Percentiles rank a stretch among this genome's conserved stretches.
These are phyloP conservation scores for Calycina marina DNA, from an alignment of 2,329 filamentous ascomycete species.

Conservation along the genomic window DNA sequence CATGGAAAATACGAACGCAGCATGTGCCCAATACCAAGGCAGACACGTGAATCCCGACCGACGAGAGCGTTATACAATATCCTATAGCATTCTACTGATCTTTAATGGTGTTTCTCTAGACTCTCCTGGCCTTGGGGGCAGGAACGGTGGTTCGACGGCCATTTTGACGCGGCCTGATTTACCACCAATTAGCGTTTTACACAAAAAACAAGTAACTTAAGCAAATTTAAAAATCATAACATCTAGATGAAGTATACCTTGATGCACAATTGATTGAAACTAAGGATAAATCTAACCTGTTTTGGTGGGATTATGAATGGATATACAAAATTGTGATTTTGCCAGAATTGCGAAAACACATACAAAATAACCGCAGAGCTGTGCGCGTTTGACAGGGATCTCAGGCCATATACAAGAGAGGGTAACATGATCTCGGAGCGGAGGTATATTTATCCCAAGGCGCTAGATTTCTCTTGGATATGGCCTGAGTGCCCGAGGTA, in stretches of 20 bases:
- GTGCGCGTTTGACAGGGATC: slow-evolving; percentile 3
- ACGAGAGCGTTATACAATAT: slow-evolving; percentile 2
- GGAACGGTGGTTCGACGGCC: slow-evolving; percentile 2
- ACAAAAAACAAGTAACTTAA: slow-evolving; percentile 2
- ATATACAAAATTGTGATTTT: slow-evolving; percentile 2
- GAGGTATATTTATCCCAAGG: slow-evolving; percentile 1
- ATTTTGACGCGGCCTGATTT: slow-evolving; percentile 1
- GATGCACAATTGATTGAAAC: slow-evolving; percentile 2
- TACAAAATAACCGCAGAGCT: slow-evolving; percentile 2
- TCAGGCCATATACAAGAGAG: slow-evolving; percentile 4
- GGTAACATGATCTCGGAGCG: slow-evolving; percentile 3
- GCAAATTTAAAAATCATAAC: background rate
- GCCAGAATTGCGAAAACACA: slow-evolving; percentile 2
- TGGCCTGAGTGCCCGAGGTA: slow-evolving; percentile 2
- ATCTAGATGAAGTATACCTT: background rate
- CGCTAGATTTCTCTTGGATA: slow-evolving; percentile 1
- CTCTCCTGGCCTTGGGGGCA: slow-evolving; percentile 1
- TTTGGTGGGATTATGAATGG: slow-evolving; percentile 1
- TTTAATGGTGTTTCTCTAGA: slow-evolving; percentile 2
- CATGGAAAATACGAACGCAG: slow-evolving; percentile 1
- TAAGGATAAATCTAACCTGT: slow-evolving; percentile 1
- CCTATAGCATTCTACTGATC: slow-evolving; percentile 4
- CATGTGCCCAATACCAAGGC: slow-evolving; percentile 2
- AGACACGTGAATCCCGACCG: slow-evolving; percentile 2
- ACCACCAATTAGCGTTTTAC: slow-evolving; percentile 2